These are phyloP conservation scores for Protomyces inouyei DNA, from an alignment of 1,139 yeast genomes.

Conservation along the genomic window DNA sequence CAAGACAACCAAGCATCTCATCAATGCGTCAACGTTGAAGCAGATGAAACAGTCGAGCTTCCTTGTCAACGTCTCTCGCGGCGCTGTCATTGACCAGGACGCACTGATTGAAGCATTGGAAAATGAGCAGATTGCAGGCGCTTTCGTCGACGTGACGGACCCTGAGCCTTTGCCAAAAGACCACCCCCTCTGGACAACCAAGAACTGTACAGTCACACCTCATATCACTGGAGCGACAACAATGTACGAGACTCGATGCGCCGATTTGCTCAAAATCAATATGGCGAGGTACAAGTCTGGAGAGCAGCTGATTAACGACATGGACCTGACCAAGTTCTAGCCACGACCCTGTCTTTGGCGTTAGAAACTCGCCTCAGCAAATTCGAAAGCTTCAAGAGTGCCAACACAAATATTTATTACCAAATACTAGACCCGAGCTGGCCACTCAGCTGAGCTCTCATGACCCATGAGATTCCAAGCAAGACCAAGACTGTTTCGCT, in stretches of 20 bases:
- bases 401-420: too few relatives aligned
- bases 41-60: constrained; percentile 76
- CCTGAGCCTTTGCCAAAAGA: constrained; percentile 78
- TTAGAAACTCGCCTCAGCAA: too few relatives aligned
- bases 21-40: constrained; percentile 73
- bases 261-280: constrained; percentile 30
- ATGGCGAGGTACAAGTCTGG: constrained; percentile 28
- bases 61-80: constrained; percentile 80
- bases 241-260: constrained; percentile 45
- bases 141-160: constrained; percentile 81
- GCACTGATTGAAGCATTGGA: constrained; percentile 76
- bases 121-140: constrained; percentile 79
- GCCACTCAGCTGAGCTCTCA: too few relatives aligned
- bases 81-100: constrained; percentile 80
- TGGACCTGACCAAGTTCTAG: constrained; percentile 28
- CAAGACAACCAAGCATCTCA: constrained; percentile 67
- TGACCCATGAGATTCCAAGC: too few relatives aligned
- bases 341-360: neutral
- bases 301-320: constrained; percentile 24
- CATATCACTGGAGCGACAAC: constrained; percentile 90
- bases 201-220: constrained; percentile 76
- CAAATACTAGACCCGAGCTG: too few relatives aligned
- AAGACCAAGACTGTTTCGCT: too few relatives aligned
- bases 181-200: constrained; percentile 64
- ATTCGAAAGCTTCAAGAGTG: too few relatives aligned